These are phyloP conservation scores for Hypoxylon fragiforme DNA, from an alignment of 495 filamentous ascomycete species.

Conservation along the genomic window DNA sequence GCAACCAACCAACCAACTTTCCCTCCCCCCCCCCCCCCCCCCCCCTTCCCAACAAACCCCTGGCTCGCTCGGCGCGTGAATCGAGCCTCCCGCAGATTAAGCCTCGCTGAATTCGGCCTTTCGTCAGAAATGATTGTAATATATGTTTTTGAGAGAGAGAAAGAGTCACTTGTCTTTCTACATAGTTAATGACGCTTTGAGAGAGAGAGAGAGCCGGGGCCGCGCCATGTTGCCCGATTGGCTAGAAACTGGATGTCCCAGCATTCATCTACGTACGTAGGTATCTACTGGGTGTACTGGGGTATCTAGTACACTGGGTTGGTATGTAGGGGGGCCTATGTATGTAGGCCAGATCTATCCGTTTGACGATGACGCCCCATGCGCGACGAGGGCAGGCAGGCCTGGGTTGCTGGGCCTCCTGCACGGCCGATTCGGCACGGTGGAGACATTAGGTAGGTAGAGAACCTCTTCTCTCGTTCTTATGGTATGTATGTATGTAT, in stretches of 20 bases:
- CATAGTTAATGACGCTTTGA: too few species aligned
- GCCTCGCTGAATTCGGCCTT: slow-evolving; percentile 5
- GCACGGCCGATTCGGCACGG: slow-evolving; percentile 2
- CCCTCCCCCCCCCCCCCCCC: too few species aligned
- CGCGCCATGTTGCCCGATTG: too few species aligned
- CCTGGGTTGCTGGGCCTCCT: slow-evolving; percentile 6
- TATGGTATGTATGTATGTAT: neutral
- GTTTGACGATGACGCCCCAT: slow-evolving; percentile 14
- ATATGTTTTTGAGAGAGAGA: neutral
- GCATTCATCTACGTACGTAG: too few species aligned
- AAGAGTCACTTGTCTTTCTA: too few species aligned
- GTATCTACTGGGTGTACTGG: too few species aligned
- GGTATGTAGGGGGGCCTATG: too few species aligned
- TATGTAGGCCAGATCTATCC: slow-evolving; percentile 10
- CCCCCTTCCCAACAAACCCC: too few species aligned
- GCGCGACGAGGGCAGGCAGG: neutral
- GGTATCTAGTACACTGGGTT: too few species aligned
- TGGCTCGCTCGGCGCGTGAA: too few species aligned
- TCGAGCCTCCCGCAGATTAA: slow-evolving; percentile 16
- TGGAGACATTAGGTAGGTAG: neutral
- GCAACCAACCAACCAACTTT: slow-evolving; percentile 14
- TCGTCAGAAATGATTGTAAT: slow-evolving; percentile 24
- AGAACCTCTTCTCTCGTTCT: too few species aligned
- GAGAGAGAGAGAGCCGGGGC: too few species aligned
- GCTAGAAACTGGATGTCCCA: neutral